Conservation (phyloP, 768 basidiomycete genomes). For the Baorangia bicolor region DNA sequence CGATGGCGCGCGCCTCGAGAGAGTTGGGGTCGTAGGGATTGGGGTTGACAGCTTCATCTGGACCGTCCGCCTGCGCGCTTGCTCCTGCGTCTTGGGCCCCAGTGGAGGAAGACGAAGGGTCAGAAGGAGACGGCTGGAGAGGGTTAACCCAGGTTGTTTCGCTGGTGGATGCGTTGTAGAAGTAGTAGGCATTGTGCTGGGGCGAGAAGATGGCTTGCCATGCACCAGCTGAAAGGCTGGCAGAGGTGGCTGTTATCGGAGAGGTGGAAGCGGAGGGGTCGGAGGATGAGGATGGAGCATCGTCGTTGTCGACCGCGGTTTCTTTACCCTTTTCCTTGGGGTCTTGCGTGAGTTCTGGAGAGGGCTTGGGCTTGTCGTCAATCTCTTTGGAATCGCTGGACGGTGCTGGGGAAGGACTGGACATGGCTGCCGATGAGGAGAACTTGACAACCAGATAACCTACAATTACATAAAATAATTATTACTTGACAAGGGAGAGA, state of each 20-base stretch:
- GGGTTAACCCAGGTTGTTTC: conserved; percentile 88
- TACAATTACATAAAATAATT: neutral
- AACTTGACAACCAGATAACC: neutral
- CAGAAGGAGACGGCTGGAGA: conserved; percentile 41
- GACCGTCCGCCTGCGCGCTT: conserved; percentile 24
- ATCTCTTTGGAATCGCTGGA: conserved; percentile 2
- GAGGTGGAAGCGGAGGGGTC: conserved; percentile 2
- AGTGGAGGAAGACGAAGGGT: conserved; percentile 21
- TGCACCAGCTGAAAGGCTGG: conserved; percentile 31
- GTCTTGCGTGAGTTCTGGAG: conserved; percentile 2
- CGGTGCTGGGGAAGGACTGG: conserved; percentile 5
- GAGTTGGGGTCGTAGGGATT: conserved; percentile 39
- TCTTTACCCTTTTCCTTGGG: conserved; percentile 6
- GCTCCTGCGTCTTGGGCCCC: conserved; percentile 18
- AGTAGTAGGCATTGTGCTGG: conserved; percentile 80
- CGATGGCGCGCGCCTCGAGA: conserved; percentile 67
- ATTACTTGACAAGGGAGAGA: neutral
- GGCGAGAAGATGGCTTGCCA: conserved; percentile 87
- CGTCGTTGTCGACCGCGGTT: neutral
- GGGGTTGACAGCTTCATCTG: conserved; percentile 11
- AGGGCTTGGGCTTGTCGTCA: neutral
- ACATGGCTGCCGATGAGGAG: conserved; percentile 9
- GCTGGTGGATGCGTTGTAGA: conserved; percentile 70
- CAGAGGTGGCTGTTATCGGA: no score
- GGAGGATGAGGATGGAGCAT: neutral